Base-by-base conservation (phyloP, 2,329 filamentous ascomycete genomes). In the Botryotinia convoluta region DNA sequence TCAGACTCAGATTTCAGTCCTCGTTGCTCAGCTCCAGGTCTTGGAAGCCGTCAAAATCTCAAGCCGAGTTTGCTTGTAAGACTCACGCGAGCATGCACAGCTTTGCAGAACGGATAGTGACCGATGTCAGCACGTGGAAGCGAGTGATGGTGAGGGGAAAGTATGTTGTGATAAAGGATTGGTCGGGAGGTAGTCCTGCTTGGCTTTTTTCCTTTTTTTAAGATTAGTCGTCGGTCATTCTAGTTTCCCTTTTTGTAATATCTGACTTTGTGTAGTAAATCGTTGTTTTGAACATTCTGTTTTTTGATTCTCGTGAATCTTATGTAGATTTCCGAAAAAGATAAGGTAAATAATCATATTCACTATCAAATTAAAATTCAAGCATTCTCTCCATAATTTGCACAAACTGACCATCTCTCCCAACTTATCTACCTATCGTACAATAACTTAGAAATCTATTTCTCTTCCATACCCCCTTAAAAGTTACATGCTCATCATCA, bases 271-370 rank as follows among this genome's bases (percentile, higher is more conserved):
- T 29, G 6, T 0, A 2, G 18, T 18, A 2, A 29, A 7, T 1
- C 1, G 3, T 9, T 29, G 51, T 8, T 57, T 57, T 4, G 4
- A n/a, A 29, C 16, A 14, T 4, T 29, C 0, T 32, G 2, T 18
- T 4, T 29, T 26, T 57, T 18, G 3, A 29, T 2, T 9, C 3
- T 3, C 7, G 3, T 57, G 6, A 9, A 8, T 9, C 3, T 0
- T 18, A 29, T 1, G n/a, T 0, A 29, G n/a, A 29, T 6, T 18
- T 1, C n/a, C n/a, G 0, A 2, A 29, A 29, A 18, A 14, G 6
- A 4, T 0, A 29, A 18, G 29, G 18, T 4, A n/a, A 51, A 18
- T 1, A 16, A 18, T 18, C n/a, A 14, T 14, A n/a, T 18, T 29
- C 14, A 29, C n/a, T 7, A 18, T 57, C 5, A 8, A 57, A n/a